Conservation (phyloP, 139 green algal species). For the Micractinium sp. region DNA sequence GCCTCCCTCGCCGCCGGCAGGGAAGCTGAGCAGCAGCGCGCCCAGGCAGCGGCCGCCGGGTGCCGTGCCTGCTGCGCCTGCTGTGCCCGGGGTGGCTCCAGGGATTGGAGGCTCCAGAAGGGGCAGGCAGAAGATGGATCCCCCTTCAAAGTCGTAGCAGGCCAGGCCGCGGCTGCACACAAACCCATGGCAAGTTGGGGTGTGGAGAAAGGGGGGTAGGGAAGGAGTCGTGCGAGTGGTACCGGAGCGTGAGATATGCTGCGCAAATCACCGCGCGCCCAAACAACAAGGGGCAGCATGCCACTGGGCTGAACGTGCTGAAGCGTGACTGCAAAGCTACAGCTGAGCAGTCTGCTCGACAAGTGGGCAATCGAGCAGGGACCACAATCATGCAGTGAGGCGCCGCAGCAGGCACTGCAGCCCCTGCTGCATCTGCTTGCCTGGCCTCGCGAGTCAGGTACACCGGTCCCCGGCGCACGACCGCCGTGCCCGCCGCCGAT, state of each 20-base stretch:
- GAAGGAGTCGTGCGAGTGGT: background rate
- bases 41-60: background rate
- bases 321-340: too few relatives aligned
- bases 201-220: background rate
- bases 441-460: background rate
- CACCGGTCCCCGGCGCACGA: background rate
- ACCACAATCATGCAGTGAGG: background rate
- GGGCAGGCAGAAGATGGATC: background rate
- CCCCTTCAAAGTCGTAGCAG: slow-evolving; percentile 24
- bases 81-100: background rate
- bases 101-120: background rate
- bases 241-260: too few relatives aligned
- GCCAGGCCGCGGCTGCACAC: background rate
- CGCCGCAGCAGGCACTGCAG: background rate
- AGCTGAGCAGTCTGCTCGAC: too few relatives aligned
- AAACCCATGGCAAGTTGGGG: background rate
- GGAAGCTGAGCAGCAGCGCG: slow-evolving; percentile 18
- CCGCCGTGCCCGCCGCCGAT: background rate
- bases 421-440: background rate
- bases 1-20: background rate
- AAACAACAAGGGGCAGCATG: too few relatives aligned
- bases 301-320: too few relatives aligned
- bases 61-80: background rate
- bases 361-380: too few relatives aligned
- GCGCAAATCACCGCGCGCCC: too few relatives aligned